These are phyloP conservation scores for Suillus bovinus DNA, from an alignment of 768 basidiomycete genomes.

Conservation along the genomic window DNA sequence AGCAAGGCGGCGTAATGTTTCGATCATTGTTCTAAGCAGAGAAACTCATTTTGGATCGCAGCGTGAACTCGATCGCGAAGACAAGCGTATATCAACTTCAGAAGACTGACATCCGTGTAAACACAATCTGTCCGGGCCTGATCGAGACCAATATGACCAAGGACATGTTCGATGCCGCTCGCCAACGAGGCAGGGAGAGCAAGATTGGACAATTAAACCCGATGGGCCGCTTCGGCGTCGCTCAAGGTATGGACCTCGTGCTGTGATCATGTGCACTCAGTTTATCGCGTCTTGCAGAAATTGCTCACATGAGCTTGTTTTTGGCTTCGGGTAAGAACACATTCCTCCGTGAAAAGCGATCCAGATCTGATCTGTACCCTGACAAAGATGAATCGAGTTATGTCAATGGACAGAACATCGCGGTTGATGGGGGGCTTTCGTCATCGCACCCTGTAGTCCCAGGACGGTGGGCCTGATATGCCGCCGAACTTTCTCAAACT, in stretches of 20 bases:
- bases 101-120: conserved; percentile 84
- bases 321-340: conserved; percentile 73
- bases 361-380: conserved; percentile 13
- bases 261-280: conserved; percentile 17
- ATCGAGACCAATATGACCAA: conserved; percentile 94
- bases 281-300: conserved; percentile 51
- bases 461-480: conserved; percentile 62
- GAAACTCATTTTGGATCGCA: conserved; percentile 30
- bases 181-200: conserved; percentile 64
- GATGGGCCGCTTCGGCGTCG: conserved; percentile 75
- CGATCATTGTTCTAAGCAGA: not conserved
- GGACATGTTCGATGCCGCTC: conserved; percentile 74
- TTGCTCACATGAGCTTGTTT: conserved; percentile 84
- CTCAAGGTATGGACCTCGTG: conserved; percentile 56
- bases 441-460: conserved; percentile 78
- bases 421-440: conserved; percentile 85
- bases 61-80: conserved; percentile 87
- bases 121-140: conserved; percentile 87
- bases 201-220: conserved; percentile 86
- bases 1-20: conserved; percentile 81
- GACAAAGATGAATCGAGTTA: conserved; percentile 82
- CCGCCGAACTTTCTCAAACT: conserved; percentile 4
- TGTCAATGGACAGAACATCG: conserved; percentile 86
- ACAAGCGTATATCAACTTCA: conserved; percentile 79
- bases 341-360: conserved; percentile 2